Evolutionary conservation across 2,329 filamentous ascomycete genomes (phyloP).

Genomic region (Raffaelea ambrosiae): DNA sequence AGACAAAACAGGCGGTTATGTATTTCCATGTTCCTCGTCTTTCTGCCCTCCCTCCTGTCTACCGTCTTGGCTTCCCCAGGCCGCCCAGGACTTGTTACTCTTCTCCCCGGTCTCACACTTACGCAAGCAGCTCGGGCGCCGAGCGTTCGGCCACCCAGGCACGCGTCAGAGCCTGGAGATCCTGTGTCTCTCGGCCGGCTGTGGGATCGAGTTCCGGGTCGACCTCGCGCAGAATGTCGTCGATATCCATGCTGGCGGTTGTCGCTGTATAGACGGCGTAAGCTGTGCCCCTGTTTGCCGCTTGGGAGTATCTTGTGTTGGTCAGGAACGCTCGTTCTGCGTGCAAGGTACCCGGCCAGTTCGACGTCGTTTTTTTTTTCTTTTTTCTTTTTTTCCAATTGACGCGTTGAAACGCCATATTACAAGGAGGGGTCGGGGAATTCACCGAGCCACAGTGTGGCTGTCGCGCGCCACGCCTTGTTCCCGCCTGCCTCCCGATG

Average conservation of each 20-base stretch:
- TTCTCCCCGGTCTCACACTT: conserved; percentile 22
- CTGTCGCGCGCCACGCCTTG: not conserved
- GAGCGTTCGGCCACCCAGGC: conserved; percentile 90
- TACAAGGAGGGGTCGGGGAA: too few species aligned
- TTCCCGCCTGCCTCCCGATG: not conserved
- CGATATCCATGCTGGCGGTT: conserved; percentile 56
- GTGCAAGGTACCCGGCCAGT: too few species aligned
- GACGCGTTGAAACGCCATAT: too few species aligned
- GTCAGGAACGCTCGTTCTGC: too few species aligned
- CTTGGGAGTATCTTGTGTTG: too few species aligned
- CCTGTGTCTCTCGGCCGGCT: conserved; percentile 50
- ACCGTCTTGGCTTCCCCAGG: not conserved
- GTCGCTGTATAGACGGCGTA: too few species aligned
- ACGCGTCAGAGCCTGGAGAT: conserved; percentile 82
- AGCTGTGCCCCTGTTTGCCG: not conserved
- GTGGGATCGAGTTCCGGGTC: conserved; percentile 49
- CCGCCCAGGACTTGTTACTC: too few species aligned
- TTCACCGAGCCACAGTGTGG: not conserved
- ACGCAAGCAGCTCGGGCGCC: conserved; percentile 81
- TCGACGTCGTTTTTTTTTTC: too few species aligned
- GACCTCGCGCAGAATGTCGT: conserved; percentile 69
- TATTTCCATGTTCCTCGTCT: not conserved
- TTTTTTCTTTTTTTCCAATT: too few species aligned
- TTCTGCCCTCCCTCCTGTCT: not conserved
- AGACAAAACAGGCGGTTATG: too few species aligned